Percentiles rank a stretch among this genome's conserved stretches.
Conservation (phyloP, 345 rosid genomes). For the Nasturtium officinale region DNA sequence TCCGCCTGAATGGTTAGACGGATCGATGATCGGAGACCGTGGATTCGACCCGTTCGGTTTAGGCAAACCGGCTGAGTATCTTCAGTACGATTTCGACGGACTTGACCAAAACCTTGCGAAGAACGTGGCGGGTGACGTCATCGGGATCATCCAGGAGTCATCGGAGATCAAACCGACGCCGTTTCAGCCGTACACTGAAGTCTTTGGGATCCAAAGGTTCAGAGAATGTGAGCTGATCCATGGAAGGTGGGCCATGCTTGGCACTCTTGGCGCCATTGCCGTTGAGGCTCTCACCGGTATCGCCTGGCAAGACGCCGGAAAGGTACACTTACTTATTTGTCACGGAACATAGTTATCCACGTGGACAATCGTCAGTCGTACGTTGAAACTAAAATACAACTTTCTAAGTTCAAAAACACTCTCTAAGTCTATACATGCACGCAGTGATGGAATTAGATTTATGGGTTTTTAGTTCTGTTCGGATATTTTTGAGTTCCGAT, state of each 20-base stretch:
- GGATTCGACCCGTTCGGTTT: conserved; percentile 90
- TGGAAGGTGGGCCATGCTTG: conserved; percentile 94
- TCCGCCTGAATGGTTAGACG: conserved; percentile 81
- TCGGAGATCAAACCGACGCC: conserved; percentile 73
- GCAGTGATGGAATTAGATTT: not conserved
- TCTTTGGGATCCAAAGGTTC: conserved; percentile 79
- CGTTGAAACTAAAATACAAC: not conserved
- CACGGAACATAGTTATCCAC: conserved; percentile 2
- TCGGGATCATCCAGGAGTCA: conserved; percentile 56
- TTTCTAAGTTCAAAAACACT: no score
- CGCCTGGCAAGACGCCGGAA: conserved; percentile 79
- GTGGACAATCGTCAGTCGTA: conserved; percentile 21
- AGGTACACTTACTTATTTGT: conserved; percentile 44
- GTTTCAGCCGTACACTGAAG: conserved; percentile 86
- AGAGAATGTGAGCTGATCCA: conserved; percentile 95
- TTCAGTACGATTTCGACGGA: conserved; percentile 78
- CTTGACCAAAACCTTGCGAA: conserved; percentile 91
- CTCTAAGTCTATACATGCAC: not conserved
- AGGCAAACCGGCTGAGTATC: conserved; percentile 85
- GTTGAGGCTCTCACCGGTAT: conserved; percentile 74
- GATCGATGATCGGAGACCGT: conserved; percentile 79
- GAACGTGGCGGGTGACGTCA: conserved; percentile 70
- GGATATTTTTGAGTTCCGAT: not conserved
- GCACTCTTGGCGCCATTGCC: conserved; percentile 65
- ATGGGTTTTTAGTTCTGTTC: not conserved